These are phyloP conservation scores for Aspergillus conjunctus DNA, from an alignment of 495 filamentous ascomycete species.

Conservation along the genomic window DNA sequence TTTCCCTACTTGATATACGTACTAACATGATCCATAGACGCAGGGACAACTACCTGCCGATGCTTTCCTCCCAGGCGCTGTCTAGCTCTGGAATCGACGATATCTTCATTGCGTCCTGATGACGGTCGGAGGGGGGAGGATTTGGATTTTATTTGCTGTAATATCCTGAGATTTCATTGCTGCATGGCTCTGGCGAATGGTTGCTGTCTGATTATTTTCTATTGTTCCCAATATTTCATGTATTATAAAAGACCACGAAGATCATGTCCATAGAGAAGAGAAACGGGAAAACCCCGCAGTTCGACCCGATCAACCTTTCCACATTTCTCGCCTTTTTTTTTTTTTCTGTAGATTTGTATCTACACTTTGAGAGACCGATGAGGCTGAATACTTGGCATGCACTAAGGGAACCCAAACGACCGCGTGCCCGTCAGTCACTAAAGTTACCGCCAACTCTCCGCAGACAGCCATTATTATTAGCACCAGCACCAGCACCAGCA, in stretches of 20 bases:
- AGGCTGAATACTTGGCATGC: slow-evolving; percentile 4
- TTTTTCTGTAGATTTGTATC: not conserved
- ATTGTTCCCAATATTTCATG: slow-evolving; percentile 23
- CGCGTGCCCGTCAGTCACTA: not conserved
- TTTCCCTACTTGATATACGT: not conserved
- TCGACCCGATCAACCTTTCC: not conserved
- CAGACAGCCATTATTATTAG: not conserved
- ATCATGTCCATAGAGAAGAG: slow-evolving; percentile 31
- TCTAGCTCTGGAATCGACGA: slow-evolving; percentile 10
- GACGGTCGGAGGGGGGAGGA: slow-evolving; percentile 1
- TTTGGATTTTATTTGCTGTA: slow-evolving; percentile 20
- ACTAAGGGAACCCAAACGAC: not conserved
- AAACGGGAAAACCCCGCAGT: slow-evolving; percentile 1
- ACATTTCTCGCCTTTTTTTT: not conserved
- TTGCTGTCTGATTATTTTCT: slow-evolving; percentile 23
- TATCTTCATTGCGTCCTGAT: not conserved
- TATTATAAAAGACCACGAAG: slow-evolving; percentile 28
- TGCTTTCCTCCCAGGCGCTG: slow-evolving; percentile 38
- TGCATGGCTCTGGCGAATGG: slow-evolving; percentile 50
- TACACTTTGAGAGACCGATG: not conserved
- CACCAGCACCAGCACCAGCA: not conserved
- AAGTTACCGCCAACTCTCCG: slow-evolving; percentile 6
- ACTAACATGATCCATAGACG: slow-evolving; percentile 34
- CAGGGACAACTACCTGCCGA: slow-evolving; percentile 44
- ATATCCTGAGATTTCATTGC: slow-evolving; percentile 22